Conservation (phyloP, 768 basidiomycete species). For the Dentipellis sp. region DNA sequence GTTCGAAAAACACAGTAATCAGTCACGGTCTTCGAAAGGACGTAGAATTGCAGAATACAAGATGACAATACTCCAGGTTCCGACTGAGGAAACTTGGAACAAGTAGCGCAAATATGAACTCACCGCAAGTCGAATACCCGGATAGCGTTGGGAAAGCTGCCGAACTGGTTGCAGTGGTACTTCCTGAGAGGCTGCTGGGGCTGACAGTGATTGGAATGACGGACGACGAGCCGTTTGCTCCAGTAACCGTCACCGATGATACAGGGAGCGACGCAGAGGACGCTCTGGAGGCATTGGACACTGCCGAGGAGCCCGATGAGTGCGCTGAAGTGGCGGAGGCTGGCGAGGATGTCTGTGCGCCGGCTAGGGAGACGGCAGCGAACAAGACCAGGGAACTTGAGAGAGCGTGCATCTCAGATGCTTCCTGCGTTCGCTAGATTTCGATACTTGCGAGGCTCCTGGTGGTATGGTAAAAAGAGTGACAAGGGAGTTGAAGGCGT, state of each 20-base stretch:
- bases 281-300: not conserved
- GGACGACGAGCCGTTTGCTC: constrained; percentile 9
- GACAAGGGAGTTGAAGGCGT: not conserved
- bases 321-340: not conserved
- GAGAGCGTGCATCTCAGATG: not conserved
- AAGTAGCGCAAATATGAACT: not conserved
- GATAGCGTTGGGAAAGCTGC: constrained; percentile 7
- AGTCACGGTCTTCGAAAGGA: not conserved
- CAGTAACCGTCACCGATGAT: constrained; percentile 8
- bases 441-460: not conserved
- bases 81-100: not conserved
- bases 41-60: too few relatives aligned
- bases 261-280: constrained; percentile 1
- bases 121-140: constrained; percentile 8
- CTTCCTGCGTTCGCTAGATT: not conserved
- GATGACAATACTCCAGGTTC: too few relatives aligned
- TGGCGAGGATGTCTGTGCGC: constrained; percentile 1
- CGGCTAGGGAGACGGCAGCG: not conserved
- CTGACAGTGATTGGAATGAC: constrained; percentile 12
- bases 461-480: not conserved
- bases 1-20: not conserved
- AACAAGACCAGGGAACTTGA: constrained; percentile 6
- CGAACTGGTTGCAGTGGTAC: constrained; percentile 1
- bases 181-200: not conserved
- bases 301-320: not conserved